phyloP scores from a whole-genome alignment of 2,329 filamentous ascomycete species.

The Tolypocladium tundrense region DNA sequence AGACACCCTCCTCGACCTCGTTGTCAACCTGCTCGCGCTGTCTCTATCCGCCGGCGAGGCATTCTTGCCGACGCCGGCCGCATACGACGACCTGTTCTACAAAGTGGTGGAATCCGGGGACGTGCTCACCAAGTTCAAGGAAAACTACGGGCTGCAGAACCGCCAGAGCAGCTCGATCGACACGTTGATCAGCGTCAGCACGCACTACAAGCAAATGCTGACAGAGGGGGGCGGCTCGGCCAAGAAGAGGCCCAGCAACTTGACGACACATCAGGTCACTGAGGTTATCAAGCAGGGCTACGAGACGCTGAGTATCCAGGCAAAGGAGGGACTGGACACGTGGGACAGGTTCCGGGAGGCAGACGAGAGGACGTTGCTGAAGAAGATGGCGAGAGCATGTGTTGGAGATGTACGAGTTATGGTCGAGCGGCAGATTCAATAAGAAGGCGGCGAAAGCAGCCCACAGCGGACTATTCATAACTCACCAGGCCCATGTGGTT shows the following conservation, averaged over 20 bases:
- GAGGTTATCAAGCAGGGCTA: conserved; percentile 95
- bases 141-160: conserved; percentile 56
- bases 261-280: conserved; percentile 76
- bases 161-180: conserved; percentile 63
- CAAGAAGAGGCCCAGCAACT: conserved; percentile 46
- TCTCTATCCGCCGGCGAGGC: conserved; percentile 79
- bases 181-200: conserved; percentile 70
- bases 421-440: conserved; percentile 26
- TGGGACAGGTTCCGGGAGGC: conserved; percentile 84
- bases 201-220: conserved; percentile 80
- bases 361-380: conserved; percentile 73
- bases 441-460: background rate
- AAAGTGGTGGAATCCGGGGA: conserved; percentile 92
- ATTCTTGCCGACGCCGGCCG: conserved; percentile 76
- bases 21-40: conserved; percentile 75
- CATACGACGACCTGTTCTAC: conserved; percentile 97
- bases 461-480: background rate
- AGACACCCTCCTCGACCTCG: conserved; percentile 61
- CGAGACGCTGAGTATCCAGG: conserved; percentile 85
- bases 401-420: conserved; percentile 51
- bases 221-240: conserved; percentile 36
- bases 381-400: conserved; percentile 73
- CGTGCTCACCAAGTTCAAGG: conserved; percentile 68
- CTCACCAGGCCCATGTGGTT: too few relatives aligned
- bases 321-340: conserved; percentile 73